These are phyloP conservation scores for Hylodesmum podocarpum DNA, from an alignment of 306 rosid genomes.

Conservation along the genomic window DNA sequence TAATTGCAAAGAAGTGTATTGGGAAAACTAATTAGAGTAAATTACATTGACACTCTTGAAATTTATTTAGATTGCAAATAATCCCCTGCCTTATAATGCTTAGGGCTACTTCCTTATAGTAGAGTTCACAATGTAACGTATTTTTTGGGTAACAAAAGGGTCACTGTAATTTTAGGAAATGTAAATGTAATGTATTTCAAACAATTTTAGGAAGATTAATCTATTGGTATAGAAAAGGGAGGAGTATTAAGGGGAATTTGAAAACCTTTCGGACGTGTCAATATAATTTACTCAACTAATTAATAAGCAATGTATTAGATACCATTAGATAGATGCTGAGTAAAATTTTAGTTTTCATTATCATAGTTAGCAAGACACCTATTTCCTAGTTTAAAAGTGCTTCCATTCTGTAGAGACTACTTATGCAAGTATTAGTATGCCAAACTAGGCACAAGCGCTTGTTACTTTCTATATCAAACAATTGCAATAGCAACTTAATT, in stretches of 20 bases:
- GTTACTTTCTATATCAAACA: not conserved
- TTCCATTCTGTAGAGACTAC: not conserved
- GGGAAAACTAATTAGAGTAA: not conserved
- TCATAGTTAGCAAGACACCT: not conserved
- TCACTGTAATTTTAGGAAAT: too few relatives aligned
- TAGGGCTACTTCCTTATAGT: too few relatives aligned
- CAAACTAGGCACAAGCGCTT: not conserved
- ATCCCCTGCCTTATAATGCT: too few relatives aligned
- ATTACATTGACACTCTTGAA: too few relatives aligned
- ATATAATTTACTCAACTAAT: not conserved
- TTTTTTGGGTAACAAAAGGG: too few relatives aligned
- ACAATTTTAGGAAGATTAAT: too few relatives aligned
- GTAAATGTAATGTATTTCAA: too few relatives aligned
- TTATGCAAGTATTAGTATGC: not conserved
- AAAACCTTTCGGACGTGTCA: too few relatives aligned
- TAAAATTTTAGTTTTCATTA: not conserved
- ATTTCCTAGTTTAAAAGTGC: not conserved
- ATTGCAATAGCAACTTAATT: not conserved
- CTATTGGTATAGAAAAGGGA: too few relatives aligned
- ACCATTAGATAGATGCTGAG: not conserved
- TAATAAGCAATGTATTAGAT: not conserved
- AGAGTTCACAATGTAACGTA: too few relatives aligned
- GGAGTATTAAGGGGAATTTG: too few relatives aligned
- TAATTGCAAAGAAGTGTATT: not conserved
- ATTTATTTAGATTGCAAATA: too few relatives aligned